These are phyloP conservation scores for Talaromyces sp. DNA, from an alignment of 2,329 filamentous ascomycete species.

Conservation along the genomic window DNA sequence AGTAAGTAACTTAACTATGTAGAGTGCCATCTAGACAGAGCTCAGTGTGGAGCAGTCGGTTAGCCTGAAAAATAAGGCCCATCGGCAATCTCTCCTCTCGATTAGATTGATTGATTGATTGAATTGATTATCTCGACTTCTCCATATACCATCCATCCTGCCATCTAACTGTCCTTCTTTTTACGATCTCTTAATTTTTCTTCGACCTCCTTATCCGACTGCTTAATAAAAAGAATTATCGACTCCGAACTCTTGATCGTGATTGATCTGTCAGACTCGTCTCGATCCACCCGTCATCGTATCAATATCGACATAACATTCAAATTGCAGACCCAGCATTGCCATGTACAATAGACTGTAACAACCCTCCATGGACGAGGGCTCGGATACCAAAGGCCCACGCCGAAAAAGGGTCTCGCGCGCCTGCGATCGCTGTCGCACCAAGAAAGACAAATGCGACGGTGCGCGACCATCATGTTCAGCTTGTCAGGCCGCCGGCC, in stretches of 20 bases:
- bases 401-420: constrained; percentile 44
- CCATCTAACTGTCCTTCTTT: neutral
- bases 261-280: no score
- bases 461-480: constrained; percentile 40
- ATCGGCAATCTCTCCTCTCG: neutral
- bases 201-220: no score
- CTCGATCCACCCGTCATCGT: no score
- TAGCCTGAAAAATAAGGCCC: neutral
- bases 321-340: no score
- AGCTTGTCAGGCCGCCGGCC: constrained; percentile 37
- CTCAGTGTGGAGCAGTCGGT: neutral
- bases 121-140: neutral
- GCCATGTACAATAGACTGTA: constrained; percentile 22
- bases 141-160: neutral
- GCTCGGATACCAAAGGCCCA: constrained; percentile 32
- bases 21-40: no score
- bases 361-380: constrained; percentile 35
- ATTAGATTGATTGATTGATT: neutral
- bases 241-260: no score
- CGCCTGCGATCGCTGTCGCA: constrained; percentile 43
- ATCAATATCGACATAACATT: neutral
- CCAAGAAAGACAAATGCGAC: constrained; percentile 45
- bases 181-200: no score
- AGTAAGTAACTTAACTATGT: no score
- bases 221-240: no score